These are phyloP conservation scores for Peronospora farinosa DNA, from an alignment of 352 stramenopile genomes.

Conservation along the genomic window DNA sequence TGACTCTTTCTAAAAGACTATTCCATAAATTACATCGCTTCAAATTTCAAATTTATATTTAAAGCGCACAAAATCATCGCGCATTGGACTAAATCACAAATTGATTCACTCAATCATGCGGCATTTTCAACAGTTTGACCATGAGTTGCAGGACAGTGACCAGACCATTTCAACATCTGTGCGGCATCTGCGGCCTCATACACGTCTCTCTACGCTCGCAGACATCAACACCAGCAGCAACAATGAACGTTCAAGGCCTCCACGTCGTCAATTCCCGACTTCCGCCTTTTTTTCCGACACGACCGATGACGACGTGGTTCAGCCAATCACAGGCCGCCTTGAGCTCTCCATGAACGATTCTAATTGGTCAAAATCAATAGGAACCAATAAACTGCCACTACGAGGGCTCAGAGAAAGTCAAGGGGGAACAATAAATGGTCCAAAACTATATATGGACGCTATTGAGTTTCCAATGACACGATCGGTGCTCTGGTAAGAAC, in stretches of 20 bases:
- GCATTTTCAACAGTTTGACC: constrained; percentile 49
- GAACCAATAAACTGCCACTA: constrained; percentile 3
- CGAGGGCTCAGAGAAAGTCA: constrained; percentile 7
- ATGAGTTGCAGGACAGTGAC: constrained; percentile 58
- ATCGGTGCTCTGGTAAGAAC: constrained; percentile 49
- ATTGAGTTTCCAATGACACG: constrained; percentile 66
- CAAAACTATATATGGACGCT: constrained; percentile 43
- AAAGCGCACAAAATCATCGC: not conserved
- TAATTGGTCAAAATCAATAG: not conserved
- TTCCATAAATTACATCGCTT: too few relatives aligned
- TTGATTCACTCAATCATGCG: constrained; percentile 2
- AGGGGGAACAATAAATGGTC: not conserved
- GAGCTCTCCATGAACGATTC: constrained; percentile 20
- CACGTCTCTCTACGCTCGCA: constrained; percentile 15
- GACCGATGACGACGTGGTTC: constrained; percentile 51
- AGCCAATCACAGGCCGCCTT: not conserved
- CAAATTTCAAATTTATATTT: too few relatives aligned
- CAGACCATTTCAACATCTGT: constrained; percentile 42
- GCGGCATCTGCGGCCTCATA: constrained; percentile 5
- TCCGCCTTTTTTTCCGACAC: constrained; percentile 73
- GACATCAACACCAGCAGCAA: constrained; percentile 12
- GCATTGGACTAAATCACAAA: constrained; percentile 16
- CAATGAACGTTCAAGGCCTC: not conserved
- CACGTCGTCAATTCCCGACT: constrained; percentile 15
- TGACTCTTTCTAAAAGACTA: not conserved